These are phyloP conservation scores for Floccularia luteovirens DNA, from an alignment of 768 basidiomycete genomes.

Conservation along the genomic window DNA sequence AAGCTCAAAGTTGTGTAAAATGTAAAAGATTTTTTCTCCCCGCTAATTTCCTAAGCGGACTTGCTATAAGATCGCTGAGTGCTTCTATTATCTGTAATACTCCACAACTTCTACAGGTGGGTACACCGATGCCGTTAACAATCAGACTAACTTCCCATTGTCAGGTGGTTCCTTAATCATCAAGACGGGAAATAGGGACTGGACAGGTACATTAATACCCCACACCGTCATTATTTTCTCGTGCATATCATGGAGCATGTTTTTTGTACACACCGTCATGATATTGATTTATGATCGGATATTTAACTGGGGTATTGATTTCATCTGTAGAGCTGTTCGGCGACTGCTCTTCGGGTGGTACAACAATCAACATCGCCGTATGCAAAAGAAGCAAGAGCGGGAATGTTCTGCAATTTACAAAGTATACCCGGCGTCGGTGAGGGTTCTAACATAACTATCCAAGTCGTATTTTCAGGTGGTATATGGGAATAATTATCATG, in stretches of 20 bases:
- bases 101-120: no score
- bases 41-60: no score
- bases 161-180: conserved; percentile 51
- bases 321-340: conserved; percentile 51
- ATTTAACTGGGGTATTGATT: conserved; percentile 41
- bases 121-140: conserved; percentile 42
- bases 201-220: conserved; percentile 33
- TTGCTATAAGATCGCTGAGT: no score
- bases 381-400: conserved; percentile 41
- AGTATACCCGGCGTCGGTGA: conserved; percentile 9
- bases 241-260: neutral
- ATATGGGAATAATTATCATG: conserved; percentile 9
- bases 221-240: neutral
- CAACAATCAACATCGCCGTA: conserved; percentile 31
- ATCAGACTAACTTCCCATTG: conserved; percentile 64
- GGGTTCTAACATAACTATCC: conserved; percentile 12
- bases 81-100: no score
- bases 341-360: conserved; percentile 40
- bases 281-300: conserved; percentile 1
- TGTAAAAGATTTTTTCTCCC: no score
- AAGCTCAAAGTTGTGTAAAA: no score
- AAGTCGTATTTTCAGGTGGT: conserved; percentile 9
- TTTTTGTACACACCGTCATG: conserved; percentile 19
- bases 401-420: conserved; percentile 11
- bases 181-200: conserved; percentile 48